A percentile compares a stretch with the other conserved stretches of the same genome.
phyloP scores from a whole-genome alignment of 2,329 filamentous ascomycete species.

The Cladosporium halotolerans region DNA sequence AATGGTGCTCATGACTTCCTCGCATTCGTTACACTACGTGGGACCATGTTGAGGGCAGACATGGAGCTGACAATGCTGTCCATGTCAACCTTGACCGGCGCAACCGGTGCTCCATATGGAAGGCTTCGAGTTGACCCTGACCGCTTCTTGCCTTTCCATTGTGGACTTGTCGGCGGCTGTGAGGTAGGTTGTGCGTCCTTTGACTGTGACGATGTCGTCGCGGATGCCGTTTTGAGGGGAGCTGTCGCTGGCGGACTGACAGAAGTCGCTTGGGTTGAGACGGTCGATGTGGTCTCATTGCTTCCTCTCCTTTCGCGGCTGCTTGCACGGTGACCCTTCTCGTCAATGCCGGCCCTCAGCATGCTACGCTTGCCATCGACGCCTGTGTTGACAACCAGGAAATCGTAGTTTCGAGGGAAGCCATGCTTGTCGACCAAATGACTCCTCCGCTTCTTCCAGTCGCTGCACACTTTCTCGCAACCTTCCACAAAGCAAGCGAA shows the following conservation, averaged over 20 bases:
- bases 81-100: conserved; percentile 7
- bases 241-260: conserved; percentile 6
- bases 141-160: conserved; percentile 9
- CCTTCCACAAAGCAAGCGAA: conserved; percentile 85
- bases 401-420: conserved; percentile 83
- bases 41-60: conserved; percentile 22
- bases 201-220: not conserved
- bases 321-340: conserved; percentile 27
- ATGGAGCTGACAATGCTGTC: conserved; percentile 18
- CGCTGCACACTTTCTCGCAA: conserved; percentile 78
- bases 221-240: not conserved
- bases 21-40: conserved; percentile 14
- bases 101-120: not conserved
- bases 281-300: conserved; percentile 16
- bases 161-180: not conserved
- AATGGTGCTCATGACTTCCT: not conserved
- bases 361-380: conserved; percentile 79
- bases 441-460: conserved; percentile 73
- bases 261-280: conserved; percentile 20
- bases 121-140: conserved; percentile 2
- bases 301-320: conserved; percentile 23
- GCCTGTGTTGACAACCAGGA: conserved; percentile 79
- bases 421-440: conserved; percentile 93
- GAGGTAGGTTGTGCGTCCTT: not conserved
- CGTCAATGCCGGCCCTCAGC: conserved; percentile 51